A percentile compares a stretch with the other conserved stretches of the same genome.
Evolutionary conservation across 176 grass and related monocot species (phyloP).

Genomic region (Carex pumila): DNA sequence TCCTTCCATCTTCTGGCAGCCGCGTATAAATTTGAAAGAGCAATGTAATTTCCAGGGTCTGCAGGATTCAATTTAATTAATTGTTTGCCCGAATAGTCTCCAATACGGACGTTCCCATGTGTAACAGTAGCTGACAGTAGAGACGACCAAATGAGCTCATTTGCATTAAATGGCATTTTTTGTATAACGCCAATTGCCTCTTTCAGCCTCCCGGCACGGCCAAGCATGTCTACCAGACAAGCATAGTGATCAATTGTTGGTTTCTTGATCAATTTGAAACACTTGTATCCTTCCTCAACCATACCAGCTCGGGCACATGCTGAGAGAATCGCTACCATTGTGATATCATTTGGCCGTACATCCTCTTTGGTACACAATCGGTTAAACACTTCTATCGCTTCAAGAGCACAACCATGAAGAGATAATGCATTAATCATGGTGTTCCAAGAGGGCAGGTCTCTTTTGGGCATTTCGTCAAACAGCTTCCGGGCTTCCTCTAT

Average conservation of each 20-base stretch:
- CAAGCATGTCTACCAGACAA: constrained; percentile 39
- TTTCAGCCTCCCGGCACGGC: constrained; percentile 22
- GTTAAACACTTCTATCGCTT: constrained; percentile 23
- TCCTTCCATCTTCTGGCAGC: constrained; percentile 24
- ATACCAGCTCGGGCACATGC: constrained; percentile 28
- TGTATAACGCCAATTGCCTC: constrained; percentile 23
- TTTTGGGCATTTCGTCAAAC: constrained; percentile 18
- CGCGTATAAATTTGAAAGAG: constrained; percentile 38
- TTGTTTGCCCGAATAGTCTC: constrained; percentile 22
- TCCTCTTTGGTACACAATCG: constrained; percentile 17
- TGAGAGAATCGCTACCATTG: constrained; percentile 16
- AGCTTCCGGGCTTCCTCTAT: constrained; percentile 22
- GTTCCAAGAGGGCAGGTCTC: constrained; percentile 34
- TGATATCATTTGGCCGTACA: constrained; percentile 26
- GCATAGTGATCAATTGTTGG: constrained; percentile 34
- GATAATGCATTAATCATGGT: constrained; percentile 33
- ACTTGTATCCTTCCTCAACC: constrained; percentile 29
- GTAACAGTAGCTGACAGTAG: constrained; percentile 22
- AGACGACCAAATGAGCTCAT: constrained; percentile 32
- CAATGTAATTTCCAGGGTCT: constrained; percentile 24
- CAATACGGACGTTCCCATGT: constrained; percentile 24
- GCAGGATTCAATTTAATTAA: constrained; percentile 29
- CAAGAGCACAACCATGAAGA: constrained; percentile 29
- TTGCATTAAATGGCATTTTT: constrained; percentile 32
- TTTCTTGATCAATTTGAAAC: constrained; percentile 31